Base-by-base conservation (phyloP, 208 protist genomes). In the Wallacemonas sp. region DNA sequence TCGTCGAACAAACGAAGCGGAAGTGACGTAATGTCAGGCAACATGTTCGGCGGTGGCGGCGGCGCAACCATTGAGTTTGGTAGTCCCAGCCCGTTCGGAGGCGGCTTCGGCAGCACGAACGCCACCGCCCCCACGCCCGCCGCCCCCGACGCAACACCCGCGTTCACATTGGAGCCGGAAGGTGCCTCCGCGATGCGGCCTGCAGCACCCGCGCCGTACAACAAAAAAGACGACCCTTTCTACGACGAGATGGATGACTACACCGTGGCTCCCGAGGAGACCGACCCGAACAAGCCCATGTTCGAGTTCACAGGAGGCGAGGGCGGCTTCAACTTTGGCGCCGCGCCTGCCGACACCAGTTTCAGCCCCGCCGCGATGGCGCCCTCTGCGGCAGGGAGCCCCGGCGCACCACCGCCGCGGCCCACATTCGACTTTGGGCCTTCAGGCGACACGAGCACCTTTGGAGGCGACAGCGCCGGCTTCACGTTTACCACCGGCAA, bases 231-330 rank as follows among this genome's bases (percentile, higher is more conserved):
- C 31, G 74, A 90, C 62, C 83, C 83, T 9, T 90, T 82, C 74
- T 90, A 90, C 70, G 83, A 90, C 28, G 79, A 86, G 46, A 90
- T 90, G 60, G 79, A 90, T 49, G 79, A 90, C 69, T 90, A 84
- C 66, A 90, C 79, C 1, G 70, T 83, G 15, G 31, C 54, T 11
- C 28, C 69, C 5, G 68, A 65, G 6, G 34, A 17, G 27, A 54
- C 72, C 26, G 24, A 49, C 41, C 9, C 39, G 36, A 24, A 11
- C 0, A 51, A 42, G 24, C 17, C 54, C 19, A 63, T 67, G 17
- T 60, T 88, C 22, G 78, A 88, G 65, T 78, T 85, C 34, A 60
- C 31, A 33, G 56, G 56, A 3, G 56, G 56, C 15, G 47, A 66
- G 21, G 68, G 41, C 26, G 80, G 80, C 27, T 30, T 22, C 15